Percentiles rank a stretch among this genome's conserved stretches.
Evolutionary conservation across 768 basidiomycete species (phyloP).

Genomic region (Pluteus cervinus): DNA sequence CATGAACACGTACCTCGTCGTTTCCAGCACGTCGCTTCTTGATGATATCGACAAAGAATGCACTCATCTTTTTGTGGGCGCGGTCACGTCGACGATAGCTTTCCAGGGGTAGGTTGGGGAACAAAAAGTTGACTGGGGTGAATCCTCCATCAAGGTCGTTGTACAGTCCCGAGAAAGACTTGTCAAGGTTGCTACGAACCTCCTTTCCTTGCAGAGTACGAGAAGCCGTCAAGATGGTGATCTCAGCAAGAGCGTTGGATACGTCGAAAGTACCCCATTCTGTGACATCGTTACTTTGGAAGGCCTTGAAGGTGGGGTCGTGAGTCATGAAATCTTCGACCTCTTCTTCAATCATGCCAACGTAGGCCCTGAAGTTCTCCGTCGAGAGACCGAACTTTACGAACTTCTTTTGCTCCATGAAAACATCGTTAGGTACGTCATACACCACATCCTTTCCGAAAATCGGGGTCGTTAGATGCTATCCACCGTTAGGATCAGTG

Average conservation of each 20-base stretch:
- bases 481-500: constrained; percentile 7
- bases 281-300: constrained; percentile 58
- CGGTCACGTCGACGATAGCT: constrained; percentile 85
- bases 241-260: constrained; percentile 69
- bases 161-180: constrained; percentile 79
- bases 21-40: constrained; percentile 55
- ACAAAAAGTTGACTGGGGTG: constrained; percentile 92
- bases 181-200: constrained; percentile 73
- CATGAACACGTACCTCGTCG: constrained; percentile 27
- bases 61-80: constrained; percentile 90
- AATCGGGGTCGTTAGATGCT: constrained; percentile 91
- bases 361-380: constrained; percentile 85
- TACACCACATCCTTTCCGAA: constrained; percentile 98
- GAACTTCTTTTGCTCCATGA: constrained; percentile 99
- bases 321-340: constrained; percentile 63
- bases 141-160: constrained; percentile 93
- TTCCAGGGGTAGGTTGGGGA: constrained; percentile 87
- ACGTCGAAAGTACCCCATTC: constrained; percentile 79
- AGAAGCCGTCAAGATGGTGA: constrained; percentile 93
- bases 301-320: constrained; percentile 58
- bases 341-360: constrained; percentile 74
- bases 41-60: constrained; percentile 89
- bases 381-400: constrained; percentile 93
- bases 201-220: constrained; percentile 92
- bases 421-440: constrained; percentile 89